phyloP scores from a whole-genome alignment of 106 monocot species.

The Acorus gramineus region DNA sequence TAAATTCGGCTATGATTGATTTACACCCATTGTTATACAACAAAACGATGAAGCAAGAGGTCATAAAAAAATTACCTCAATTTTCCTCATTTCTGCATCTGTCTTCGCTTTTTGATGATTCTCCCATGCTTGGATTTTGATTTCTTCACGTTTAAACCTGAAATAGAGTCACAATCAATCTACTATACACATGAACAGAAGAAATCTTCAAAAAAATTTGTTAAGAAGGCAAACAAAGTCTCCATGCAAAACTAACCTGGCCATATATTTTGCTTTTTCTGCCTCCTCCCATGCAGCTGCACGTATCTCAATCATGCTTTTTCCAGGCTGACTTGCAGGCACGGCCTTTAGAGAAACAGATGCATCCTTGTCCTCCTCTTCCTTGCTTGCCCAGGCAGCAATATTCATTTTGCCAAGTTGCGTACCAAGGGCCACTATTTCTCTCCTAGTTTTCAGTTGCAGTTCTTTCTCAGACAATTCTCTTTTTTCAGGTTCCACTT shows the following conservation, averaged over 20 bases:
- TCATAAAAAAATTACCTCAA: conserved; percentile 46
- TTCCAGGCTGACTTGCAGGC: conserved; percentile 17
- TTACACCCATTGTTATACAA: not conserved
- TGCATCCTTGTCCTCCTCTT: conserved; percentile 43
- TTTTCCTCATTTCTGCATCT: conserved; percentile 80
- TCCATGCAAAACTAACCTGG: conserved; percentile 34
- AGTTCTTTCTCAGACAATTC: conserved; percentile 63
- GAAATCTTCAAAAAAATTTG: too few species aligned
- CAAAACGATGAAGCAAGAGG: not conserved
- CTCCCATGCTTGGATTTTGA: conserved; percentile 91
- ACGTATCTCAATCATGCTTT: conserved; percentile 43
- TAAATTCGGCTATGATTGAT: too few species aligned
- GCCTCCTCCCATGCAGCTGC: conserved; percentile 96
- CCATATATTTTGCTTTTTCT: conserved; percentile 76
- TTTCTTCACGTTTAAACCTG: conserved; percentile 71
- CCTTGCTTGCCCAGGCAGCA: conserved; percentile 91
- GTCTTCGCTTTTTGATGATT: conserved; percentile 76
- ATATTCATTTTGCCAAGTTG: conserved; percentile 84
- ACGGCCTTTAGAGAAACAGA: conserved; percentile 19
- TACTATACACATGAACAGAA: too few species aligned
- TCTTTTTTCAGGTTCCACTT: conserved; percentile 22
- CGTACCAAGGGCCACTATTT: conserved; percentile 82
- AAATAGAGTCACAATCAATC: not conserved
- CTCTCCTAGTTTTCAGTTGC: conserved; percentile 69
- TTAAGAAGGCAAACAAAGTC: not conserved